These are phyloP conservation scores for Microstegium vimineum DNA, from an alignment of 176 grass and related monocot species.

Conservation along the genomic window DNA sequence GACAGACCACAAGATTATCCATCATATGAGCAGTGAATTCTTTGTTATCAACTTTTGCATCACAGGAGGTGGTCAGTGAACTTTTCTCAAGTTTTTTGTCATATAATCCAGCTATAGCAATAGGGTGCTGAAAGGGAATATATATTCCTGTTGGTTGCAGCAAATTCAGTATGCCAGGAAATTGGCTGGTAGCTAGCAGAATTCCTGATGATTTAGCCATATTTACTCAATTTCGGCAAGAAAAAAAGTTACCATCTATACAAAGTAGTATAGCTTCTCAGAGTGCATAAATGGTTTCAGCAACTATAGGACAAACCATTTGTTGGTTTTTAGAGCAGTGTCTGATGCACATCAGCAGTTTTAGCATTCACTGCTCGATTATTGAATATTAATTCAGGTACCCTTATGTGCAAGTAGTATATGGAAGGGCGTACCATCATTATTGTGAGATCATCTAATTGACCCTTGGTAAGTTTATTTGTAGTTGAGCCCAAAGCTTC, in stretches of 20 bases:
- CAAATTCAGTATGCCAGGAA: conserved; percentile 10
- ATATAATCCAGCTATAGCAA: not conserved
- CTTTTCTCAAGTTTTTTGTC: not conserved
- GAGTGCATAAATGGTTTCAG: not conserved
- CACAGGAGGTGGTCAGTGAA: not conserved
- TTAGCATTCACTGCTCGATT: not conserved
- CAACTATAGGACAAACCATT: not conserved
- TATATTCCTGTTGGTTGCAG: not conserved
- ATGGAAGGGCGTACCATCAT: conserved; percentile 68
- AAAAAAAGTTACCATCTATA: not conserved
- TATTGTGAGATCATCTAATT: conserved; percentile 82
- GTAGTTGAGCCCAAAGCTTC: conserved; percentile 55
- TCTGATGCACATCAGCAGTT: conserved; percentile 1
- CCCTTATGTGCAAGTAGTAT: not conserved
- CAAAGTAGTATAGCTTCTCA: not conserved
- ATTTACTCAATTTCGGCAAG: not conserved
- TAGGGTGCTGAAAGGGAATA: not conserved
- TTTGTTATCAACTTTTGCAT: not conserved
- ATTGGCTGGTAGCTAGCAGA: not conserved
- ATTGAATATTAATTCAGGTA: not conserved
- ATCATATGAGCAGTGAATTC: not conserved
- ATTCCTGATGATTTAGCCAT: not conserved
- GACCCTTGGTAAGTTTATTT: conserved; percentile 68
- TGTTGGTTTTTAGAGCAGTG: not conserved
- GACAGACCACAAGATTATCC: not conserved